Conservation (phyloP, 371 early-diverging fungal genomes). For the Mucor circinelloides region DNA sequence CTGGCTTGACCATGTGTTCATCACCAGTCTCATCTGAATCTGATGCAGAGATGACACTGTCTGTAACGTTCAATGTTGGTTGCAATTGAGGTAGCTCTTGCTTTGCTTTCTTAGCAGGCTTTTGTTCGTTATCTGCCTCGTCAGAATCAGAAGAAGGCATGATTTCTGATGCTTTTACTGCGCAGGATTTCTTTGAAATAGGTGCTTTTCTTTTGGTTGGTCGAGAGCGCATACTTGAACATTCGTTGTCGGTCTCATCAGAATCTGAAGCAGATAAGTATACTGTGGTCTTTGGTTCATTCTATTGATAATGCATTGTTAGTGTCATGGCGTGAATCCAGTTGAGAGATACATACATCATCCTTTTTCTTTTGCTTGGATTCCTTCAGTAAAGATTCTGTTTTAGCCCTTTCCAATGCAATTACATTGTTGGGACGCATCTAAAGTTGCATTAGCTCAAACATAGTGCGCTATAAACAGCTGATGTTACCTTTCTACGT, state of each 20-base stretch:
- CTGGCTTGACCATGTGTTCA: neutral
- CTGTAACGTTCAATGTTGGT: neutral
- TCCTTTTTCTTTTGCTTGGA: neutral
- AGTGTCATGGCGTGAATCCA: neutral
- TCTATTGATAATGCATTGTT: neutral
- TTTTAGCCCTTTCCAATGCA: constrained; percentile 8
- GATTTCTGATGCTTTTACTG: neutral
- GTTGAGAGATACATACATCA: neutral
- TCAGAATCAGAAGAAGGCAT: constrained; percentile 9
- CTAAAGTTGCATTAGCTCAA: neutral
- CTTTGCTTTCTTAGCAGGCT: neutral
- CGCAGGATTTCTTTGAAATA: neutral
- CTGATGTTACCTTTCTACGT: constrained; percentile 1
- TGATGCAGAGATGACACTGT: neutral
- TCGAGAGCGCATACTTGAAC: neutral
- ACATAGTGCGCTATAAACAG: neutral
- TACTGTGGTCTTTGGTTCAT: neutral
- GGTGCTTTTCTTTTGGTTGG: neutral
- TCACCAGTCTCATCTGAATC: constrained; percentile 13
- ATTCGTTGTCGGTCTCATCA: neutral
- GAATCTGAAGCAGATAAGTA: constrained; percentile 1
- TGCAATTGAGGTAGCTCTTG: neutral
- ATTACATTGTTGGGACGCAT: constrained; percentile 17
- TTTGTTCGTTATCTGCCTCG: constrained; percentile 4
- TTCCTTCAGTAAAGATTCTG: neutral